These are phyloP conservation scores for Fusarium chuoi DNA, from an alignment of 2,329 filamentous ascomycete species.

Conservation along the genomic window DNA sequence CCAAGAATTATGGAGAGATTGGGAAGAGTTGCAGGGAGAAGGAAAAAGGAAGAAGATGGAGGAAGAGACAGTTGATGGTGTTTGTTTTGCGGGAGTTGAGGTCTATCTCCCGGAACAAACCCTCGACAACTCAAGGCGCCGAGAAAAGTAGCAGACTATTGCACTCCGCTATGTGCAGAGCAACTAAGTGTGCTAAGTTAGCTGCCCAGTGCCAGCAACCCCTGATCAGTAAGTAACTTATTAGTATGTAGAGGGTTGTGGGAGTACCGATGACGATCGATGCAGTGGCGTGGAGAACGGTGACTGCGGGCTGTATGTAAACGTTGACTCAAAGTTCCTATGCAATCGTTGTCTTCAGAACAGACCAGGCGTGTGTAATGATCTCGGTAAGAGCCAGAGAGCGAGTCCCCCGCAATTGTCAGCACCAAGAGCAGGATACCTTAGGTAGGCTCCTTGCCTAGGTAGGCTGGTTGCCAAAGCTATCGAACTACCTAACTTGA, in stretches of 20 bases:
- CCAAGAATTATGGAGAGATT: slow-evolving; percentile 31
- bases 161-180: slow-evolving; percentile 3
- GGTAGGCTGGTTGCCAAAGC: not conserved
- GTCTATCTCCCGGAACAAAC: slow-evolving; percentile 9
- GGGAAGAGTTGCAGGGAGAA: slow-evolving; percentile 20
- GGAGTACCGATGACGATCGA: slow-evolving; percentile 44
- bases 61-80: slow-evolving; percentile 23
- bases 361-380: slow-evolving; percentile 6
- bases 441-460: slow-evolving; percentile 14
- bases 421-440: slow-evolving; percentile 20
- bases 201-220: slow-evolving; percentile 8
- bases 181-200: slow-evolving; percentile 10
- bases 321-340: slow-evolving; percentile 11
- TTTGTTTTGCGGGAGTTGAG: slow-evolving; percentile 26
- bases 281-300: slow-evolving; percentile 40
- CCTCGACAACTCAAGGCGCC: not conserved
- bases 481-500: not conserved
- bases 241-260: slow-evolving; percentile 4
- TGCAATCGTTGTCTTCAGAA: slow-evolving; percentile 29
- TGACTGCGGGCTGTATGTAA: slow-evolving; percentile 3
- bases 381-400: slow-evolving; percentile 31
- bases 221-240: slow-evolving; percentile 25
- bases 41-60: slow-evolving; percentile 10
- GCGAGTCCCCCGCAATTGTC: slow-evolving; percentile 35
- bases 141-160: not conserved